Conservation (phyloP, 2,329 filamentous ascomycete genomes). For the Aspergillus novoparasiticus region DNA sequence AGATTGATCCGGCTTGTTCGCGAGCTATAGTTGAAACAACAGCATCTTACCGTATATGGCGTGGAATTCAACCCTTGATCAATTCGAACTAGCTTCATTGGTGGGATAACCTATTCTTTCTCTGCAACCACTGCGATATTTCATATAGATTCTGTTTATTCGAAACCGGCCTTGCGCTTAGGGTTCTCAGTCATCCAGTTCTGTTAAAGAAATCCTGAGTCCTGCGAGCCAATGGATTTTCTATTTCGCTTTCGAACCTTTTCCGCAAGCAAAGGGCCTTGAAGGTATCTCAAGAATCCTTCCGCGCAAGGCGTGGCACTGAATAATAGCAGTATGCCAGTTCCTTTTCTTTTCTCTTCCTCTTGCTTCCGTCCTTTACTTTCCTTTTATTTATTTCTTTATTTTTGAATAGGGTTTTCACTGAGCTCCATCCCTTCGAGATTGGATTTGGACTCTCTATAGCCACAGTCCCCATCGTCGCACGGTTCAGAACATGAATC, state of each 20-base stretch:
- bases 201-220: background rate
- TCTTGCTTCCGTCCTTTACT: too few relatives aligned
- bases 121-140: background rate
- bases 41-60: background rate
- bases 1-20: background rate
- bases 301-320: background rate
- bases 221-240: background rate
- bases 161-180: background rate
- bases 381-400: background rate
- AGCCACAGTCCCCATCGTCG: background rate
- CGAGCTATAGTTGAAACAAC: background rate
- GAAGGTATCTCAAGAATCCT: background rate
- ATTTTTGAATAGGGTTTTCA: too few relatives aligned
- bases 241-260: background rate
- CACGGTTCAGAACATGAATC: background rate
- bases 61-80: background rate
- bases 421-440: background rate
- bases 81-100: background rate
- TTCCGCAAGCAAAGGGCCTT: background rate
- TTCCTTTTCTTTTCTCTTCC: background rate
- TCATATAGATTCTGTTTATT: background rate
- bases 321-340: rapidly evolving
- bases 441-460: background rate
- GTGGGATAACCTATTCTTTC: background rate
- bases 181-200: background rate